A percentile compares a stretch with the other conserved stretches of the same genome.
These are phyloP conservation scores for Phytophthora idaei DNA, from an alignment of 352 stramenopile genomes.

Conservation along the genomic window DNA sequence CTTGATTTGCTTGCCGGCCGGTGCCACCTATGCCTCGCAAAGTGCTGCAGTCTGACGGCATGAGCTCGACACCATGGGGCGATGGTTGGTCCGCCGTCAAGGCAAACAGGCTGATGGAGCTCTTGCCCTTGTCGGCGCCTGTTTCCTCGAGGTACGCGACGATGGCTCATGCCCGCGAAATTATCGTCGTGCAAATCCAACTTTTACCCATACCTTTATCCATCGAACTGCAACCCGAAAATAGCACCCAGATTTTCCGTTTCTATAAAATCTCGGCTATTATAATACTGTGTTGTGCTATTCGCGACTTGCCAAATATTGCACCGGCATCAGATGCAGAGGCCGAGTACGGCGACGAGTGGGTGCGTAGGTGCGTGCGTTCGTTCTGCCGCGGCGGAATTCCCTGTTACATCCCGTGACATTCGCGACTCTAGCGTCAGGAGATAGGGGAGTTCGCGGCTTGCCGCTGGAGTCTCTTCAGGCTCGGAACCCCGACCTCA, in stretches of 20 bases:
- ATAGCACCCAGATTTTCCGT: neutral
- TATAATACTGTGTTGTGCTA: slow-evolving; percentile 2
- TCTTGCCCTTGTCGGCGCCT: slow-evolving; percentile 31
- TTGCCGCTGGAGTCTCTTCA: slow-evolving; percentile 1
- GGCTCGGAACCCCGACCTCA: neutral
- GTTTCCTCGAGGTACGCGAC: slow-evolving; percentile 17
- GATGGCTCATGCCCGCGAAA: neutral
- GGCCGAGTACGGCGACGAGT: neutral
- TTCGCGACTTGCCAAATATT: neutral
- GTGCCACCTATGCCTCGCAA: slow-evolving; percentile 15
- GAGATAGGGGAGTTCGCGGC: slow-evolving; percentile 6
- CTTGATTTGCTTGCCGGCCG: slow-evolving; percentile 6
- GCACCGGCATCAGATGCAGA: slow-evolving; percentile 16
- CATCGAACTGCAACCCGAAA: neutral
- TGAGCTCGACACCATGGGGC: neutral
- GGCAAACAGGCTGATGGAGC: slow-evolving; percentile 28
- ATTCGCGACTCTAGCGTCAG: neutral
- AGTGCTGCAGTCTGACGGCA: slow-evolving; percentile 1
- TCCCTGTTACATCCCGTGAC: slow-evolving; percentile 13
- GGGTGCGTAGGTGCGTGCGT: slow-evolving; percentile 4
- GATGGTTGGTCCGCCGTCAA: slow-evolving; percentile 16
- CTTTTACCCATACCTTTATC: neutral
- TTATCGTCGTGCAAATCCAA: too few species aligned
- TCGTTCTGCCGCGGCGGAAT: neutral
- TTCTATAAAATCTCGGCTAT: neutral